phyloP scores from a whole-genome alignment of 164 flowering plant genomes.

The Umbilicus rupestris region DNA sequence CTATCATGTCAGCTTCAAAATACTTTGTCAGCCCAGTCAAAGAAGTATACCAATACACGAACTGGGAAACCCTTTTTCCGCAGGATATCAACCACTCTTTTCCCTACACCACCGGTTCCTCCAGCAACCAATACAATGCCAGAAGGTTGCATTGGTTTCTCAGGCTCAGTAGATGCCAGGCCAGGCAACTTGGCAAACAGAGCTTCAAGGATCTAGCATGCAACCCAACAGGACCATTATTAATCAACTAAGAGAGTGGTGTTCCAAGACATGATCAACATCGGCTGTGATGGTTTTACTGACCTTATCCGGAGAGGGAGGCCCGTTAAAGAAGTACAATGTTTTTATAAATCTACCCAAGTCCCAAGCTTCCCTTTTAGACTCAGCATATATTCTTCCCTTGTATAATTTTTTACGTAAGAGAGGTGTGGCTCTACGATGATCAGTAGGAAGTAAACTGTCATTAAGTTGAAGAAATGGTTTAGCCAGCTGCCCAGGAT shows the following conservation, averaged over 20 bases:
- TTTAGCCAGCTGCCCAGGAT: conserved; percentile 35
- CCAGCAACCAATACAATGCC: conserved; percentile 74
- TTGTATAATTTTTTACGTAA: conserved; percentile 23
- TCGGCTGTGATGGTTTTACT: conserved; percentile 6
- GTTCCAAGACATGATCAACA: background rate
- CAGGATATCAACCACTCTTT: conserved; percentile 77
- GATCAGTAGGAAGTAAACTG: conserved; percentile 19
- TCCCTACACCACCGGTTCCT: conserved; percentile 96
- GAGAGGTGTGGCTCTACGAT: conserved; percentile 12
- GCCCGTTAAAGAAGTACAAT: conserved; percentile 74
- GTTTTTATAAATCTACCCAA: conserved; percentile 84
- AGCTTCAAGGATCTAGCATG: conserved; percentile 61
- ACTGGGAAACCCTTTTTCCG: conserved; percentile 67
- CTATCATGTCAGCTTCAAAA: background rate
- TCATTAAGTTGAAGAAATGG: conserved; percentile 46
- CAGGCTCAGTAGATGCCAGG: conserved; percentile 41
- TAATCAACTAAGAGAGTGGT: background rate
- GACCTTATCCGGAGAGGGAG: conserved; percentile 91
- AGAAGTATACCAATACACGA: conserved; percentile 60
- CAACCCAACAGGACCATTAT: background rate
- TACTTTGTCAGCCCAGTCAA: background rate
- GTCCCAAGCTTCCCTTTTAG: conserved; percentile 67
- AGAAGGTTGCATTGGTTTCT: conserved; percentile 51
- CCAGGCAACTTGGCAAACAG: conserved; percentile 51
- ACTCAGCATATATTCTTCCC: conserved; percentile 34